A percentile compares a stretch with the other conserved stretches of the same genome.
phyloP scores from a whole-genome alignment of 805 yeast species.

The Yarrowia yakushimensis region DNA sequence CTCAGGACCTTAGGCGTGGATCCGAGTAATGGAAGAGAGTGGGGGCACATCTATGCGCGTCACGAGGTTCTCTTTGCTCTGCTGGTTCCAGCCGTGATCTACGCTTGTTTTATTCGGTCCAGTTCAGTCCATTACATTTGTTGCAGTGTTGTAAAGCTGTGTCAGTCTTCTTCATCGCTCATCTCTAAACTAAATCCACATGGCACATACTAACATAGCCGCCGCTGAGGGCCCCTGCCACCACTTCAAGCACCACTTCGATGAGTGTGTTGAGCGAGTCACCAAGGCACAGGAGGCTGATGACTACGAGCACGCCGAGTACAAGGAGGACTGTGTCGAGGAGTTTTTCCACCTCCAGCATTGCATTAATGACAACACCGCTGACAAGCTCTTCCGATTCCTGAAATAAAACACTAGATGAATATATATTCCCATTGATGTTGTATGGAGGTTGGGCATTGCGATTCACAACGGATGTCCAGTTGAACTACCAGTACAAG shows the following conservation, averaged over 20 bases:
- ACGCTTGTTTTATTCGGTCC: neutral
- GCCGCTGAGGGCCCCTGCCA: conserved; percentile 69
- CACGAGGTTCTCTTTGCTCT: neutral
- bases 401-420: conserved; percentile 24
- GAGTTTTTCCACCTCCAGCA: conserved; percentile 97
- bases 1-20: neutral
- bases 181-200: neutral
- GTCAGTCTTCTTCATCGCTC: neutral
- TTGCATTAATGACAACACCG: conserved; percentile 85
- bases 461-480: too few species aligned
- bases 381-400: conserved; percentile 70
- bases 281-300: conserved; percentile 80
- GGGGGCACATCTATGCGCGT: neutral
- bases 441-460: neutral
- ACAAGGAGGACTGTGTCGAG: conserved; percentile 97
- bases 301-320: conserved; percentile 69
- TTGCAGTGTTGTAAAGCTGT: neutral
- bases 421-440: conserved; percentile 23
- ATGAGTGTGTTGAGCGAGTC: conserved; percentile 94
- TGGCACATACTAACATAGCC: conserved; percentile 40
- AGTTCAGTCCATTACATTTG: neutral
- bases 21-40: neutral
- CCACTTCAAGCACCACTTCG: conserved; percentile 79
- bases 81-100: neutral
- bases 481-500: too few species aligned